A percentile compares a stretch with the other conserved stretches of the same genome.
Evolutionary conservation across 2,329 filamentous ascomycete genomes (phyloP).

Genomic region (Trichoderma lentiforme): DNA sequence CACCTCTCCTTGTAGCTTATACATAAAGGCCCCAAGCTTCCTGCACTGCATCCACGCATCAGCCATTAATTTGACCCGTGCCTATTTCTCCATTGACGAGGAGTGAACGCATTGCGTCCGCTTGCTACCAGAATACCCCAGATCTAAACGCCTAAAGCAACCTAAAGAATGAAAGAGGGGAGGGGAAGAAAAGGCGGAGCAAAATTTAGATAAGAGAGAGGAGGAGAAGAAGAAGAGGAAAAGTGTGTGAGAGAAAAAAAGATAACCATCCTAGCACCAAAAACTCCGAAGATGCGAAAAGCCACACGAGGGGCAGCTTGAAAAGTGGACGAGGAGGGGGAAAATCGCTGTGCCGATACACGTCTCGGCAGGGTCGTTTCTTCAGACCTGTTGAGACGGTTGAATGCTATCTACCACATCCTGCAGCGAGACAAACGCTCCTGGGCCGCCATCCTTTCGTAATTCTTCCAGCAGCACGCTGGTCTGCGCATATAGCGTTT

Average conservation of each 20-base stretch:
- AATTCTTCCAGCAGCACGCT: slow-evolving; percentile 81
- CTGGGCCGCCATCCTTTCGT: slow-evolving; percentile 72
- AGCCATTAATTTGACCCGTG: not conserved
- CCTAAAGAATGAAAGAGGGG: not conserved
- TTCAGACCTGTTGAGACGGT: slow-evolving; percentile 30
- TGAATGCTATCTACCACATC: slow-evolving; percentile 48
- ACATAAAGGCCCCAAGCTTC: not conserved
- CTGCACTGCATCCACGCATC: not conserved
- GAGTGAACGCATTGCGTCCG: not conserved
- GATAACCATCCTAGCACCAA: not conserved
- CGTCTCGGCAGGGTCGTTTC: not conserved
- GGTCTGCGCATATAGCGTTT: slow-evolving; percentile 82
- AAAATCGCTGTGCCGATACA: not conserved
- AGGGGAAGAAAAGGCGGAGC: not conserved
- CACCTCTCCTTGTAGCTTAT: not conserved
- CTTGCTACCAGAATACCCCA: not conserved
- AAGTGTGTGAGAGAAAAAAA: not conserved
- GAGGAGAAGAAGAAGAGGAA: not conserved
- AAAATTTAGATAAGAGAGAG: not conserved
- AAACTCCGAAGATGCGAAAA: not conserved
- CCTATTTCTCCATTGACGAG: not conserved
- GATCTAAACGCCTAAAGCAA: not conserved
- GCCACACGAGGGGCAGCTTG: not conserved
- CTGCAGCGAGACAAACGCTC: slow-evolving; percentile 70
- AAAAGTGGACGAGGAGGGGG: not conserved